Evolutionary conservation across 768 basidiomycete genomes (phyloP), one percentile per base, ranked within the genome.

Genomic region (Piloderma croceum): DNA sequence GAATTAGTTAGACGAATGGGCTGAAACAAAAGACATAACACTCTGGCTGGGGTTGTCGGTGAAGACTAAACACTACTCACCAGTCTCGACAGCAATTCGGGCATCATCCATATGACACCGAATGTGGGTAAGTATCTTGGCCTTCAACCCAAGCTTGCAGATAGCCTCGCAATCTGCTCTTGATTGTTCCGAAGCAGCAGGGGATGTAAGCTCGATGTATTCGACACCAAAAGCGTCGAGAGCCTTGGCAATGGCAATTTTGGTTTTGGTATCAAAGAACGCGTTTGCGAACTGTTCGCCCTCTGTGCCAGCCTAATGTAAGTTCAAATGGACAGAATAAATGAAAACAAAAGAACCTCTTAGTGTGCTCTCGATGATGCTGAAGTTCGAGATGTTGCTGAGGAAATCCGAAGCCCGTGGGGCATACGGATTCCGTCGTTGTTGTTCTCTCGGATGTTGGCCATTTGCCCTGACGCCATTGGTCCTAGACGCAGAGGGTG

Each of bases 51-150:
- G 29, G 10, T 31, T 31, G 29, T 31, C 22, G 13, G n/a, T 11
- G 12, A 23, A 39, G 11, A 47, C 10, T 35, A 10, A 11, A 15
- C 43, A 18, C 25, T 32, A 55, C 75, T 45, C 47, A 86, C 92
- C 93, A 48, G 96, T 98, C 70, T 98, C 94, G 39, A 98, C 93
- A 25, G 96, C 96, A 56, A 97, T 90, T 38, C 89, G 79, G 10
- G 96, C 96, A 67, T 99, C 96, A 57, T 98, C 93, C 96, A 99
- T 98, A 63, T 99, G 96, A 64, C 96, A 99, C 34, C 96, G 82
- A 53, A 99, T 98, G 71, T 99, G 96, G 5, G 96, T 99, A 47
- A 98, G 78, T 64, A 98, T 92, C 76, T 94, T 96, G 57, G 83
- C 74, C 73, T 89, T 91, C 64, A 98, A 74, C 2, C 93, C 92